Percentiles rank a stretch among this genome's conserved stretches.
Conservation (phyloP, 2,329 filamentous ascomycete genomes). For the Cytospora chrysosperma region DNA sequence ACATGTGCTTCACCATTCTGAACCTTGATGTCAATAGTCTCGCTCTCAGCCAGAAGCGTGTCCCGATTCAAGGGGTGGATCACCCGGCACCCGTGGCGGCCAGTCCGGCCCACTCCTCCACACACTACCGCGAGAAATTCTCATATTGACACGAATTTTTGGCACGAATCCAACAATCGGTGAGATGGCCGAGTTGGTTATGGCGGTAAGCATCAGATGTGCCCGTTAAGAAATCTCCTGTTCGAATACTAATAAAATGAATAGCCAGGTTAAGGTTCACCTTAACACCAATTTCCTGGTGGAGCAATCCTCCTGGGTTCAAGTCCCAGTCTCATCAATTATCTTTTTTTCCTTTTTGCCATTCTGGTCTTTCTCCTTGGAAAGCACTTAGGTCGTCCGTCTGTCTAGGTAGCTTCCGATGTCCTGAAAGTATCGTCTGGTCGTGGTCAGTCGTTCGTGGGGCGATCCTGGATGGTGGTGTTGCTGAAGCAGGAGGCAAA, state of each 20-base stretch:
- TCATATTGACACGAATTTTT: background rate
- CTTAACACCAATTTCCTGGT: slow-evolving; percentile 23
- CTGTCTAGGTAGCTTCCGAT: background rate
- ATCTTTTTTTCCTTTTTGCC: background rate
- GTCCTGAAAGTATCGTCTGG: background rate
- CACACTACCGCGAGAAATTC: background rate
- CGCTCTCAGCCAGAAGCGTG: background rate
- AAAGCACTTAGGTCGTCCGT: background rate
- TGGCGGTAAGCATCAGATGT: background rate
- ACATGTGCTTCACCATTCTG: background rate
- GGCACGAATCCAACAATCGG: background rate
- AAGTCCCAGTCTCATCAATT: slow-evolving; percentile 23
- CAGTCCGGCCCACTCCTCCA: background rate
- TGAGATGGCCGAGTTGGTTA: slow-evolving; percentile 20
- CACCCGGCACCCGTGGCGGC: background rate
- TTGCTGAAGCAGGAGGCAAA: background rate
- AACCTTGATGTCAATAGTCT: background rate
- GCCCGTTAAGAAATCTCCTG: background rate
- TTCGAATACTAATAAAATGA: no score
- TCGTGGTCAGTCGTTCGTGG: background rate
- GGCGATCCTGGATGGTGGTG: background rate
- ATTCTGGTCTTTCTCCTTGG: background rate
- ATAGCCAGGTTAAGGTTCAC: slow-evolving; percentile 23
- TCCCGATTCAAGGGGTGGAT: background rate
- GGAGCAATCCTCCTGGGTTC: slow-evolving; percentile 25